phyloP scores from a whole-genome alignment of 2,329 filamentous ascomycete genomes.

The Leptographium flavum region DNA sequence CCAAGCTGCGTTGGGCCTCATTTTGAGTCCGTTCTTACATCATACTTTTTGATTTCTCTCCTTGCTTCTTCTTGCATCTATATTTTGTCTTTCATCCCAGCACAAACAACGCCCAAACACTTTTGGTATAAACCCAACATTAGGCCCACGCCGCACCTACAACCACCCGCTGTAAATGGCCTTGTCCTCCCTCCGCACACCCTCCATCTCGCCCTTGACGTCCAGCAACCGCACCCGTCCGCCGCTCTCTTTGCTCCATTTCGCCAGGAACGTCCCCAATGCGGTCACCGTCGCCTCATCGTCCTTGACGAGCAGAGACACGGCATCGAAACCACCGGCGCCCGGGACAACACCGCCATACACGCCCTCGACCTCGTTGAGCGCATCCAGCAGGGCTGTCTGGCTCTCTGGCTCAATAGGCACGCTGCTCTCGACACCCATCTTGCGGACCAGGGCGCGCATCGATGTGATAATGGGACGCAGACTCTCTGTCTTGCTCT shows the following conservation, averaged over 20 bases:
- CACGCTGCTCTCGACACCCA: constrained; percentile 61
- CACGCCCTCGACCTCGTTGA: constrained; percentile 65
- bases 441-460: constrained; percentile 54
- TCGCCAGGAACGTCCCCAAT: constrained; percentile 46
- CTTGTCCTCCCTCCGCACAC: constrained; percentile 34
- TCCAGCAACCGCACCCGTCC: constrained; percentile 53
- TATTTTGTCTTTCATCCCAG: background rate
- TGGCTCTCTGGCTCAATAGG: constrained; percentile 83
- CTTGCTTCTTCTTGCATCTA: background rate
- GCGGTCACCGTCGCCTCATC: constrained; percentile 45
- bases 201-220: constrained; percentile 61
- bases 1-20: background rate
- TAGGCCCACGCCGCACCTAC: constrained; percentile 1
- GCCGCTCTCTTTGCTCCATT: constrained; percentile 48
- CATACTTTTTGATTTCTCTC: background rate
- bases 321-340: constrained; percentile 84
- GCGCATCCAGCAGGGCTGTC: constrained; percentile 68
- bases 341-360: constrained; percentile 87
- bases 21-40: background rate
- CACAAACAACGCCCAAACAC: background rate
- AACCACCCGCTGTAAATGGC: constrained; percentile 31
- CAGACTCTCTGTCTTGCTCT: constrained; percentile 28
- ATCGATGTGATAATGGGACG: constrained; percentile 31
- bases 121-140: background rate
- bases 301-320: constrained; percentile 67